phyloP scores from a whole-genome alignment of 1,284 basidiomycete species.

The Fomes fomentarius region DNA sequence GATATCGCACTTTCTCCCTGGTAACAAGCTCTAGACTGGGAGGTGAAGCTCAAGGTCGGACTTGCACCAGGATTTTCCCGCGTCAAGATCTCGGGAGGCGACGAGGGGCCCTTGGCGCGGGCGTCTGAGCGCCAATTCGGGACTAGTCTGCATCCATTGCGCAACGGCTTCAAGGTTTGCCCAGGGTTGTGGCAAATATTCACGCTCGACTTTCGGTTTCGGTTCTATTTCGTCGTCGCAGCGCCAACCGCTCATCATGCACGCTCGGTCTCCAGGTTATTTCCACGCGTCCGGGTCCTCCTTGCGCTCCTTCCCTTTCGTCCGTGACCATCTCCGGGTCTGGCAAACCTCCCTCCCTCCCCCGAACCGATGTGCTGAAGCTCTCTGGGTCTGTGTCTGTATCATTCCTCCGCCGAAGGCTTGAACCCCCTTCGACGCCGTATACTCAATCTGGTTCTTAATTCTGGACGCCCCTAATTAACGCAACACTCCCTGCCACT shows the following conservation, averaged over 20 bases:
- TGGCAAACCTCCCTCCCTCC: constrained; percentile 30
- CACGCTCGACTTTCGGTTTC: constrained; percentile 30
- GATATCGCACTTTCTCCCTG: constrained; percentile 20
- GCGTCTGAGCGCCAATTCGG: constrained; percentile 24
- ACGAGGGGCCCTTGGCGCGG: constrained; percentile 19
- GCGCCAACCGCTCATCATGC: constrained; percentile 28
- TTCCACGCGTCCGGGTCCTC: constrained; percentile 25
- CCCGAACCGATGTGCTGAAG: constrained; percentile 34
- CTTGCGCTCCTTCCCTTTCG: constrained; percentile 25
- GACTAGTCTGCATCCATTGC: constrained; percentile 25
- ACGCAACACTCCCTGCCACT: constrained; percentile 22
- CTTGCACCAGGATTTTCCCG: constrained; percentile 19
- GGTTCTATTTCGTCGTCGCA: constrained; percentile 25
- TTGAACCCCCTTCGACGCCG: constrained; percentile 31
- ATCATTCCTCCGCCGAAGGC: constrained; percentile 32
- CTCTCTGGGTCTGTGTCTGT: constrained; percentile 31
- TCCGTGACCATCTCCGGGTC: constrained; percentile 27
- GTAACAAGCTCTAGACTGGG: constrained; percentile 29
- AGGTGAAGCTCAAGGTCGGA: constrained; percentile 13
- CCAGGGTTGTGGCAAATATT: constrained; percentile 24
- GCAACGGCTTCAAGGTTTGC: constrained; percentile 26
- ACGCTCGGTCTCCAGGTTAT: constrained; percentile 27
- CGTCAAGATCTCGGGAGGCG: constrained; percentile 22
- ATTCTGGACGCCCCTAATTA: constrained; percentile 32
- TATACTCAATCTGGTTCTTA: constrained; percentile 31